phyloP scores from a whole-genome alignment of 257 asterid genomes.

The Capsicum chinense region DNA sequence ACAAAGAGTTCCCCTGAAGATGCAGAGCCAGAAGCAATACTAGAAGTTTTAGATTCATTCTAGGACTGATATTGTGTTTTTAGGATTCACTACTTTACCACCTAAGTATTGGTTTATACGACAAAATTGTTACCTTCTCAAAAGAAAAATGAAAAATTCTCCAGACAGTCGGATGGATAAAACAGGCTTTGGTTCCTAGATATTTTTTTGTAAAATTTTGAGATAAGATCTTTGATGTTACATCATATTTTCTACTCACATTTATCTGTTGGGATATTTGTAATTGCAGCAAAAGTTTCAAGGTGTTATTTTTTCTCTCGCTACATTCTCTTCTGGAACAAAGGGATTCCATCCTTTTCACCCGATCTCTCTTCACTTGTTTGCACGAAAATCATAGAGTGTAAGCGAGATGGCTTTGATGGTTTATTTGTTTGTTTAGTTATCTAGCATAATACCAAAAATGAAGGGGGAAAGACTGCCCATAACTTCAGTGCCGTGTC shows the following conservation, averaged over 20 bases:
- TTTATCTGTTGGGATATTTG: neutral
- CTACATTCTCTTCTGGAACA: neutral
- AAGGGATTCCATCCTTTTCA: neutral
- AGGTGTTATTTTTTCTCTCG: neutral
- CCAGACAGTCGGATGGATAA: neutral
- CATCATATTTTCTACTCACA: neutral
- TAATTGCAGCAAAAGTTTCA: slow-evolving; percentile 1
- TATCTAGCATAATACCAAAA: neutral
- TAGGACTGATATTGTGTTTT: too few relatives aligned
- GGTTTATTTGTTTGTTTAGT: neutral
- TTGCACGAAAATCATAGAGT: neutral
- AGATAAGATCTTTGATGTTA: neutral
- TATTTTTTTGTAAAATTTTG: neutral
- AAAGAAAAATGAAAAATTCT: too few relatives aligned
- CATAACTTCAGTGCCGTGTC: neutral
- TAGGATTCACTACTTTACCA: too few relatives aligned
- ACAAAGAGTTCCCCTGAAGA: too few relatives aligned
- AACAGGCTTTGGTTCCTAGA: neutral
- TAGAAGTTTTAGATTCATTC: too few relatives aligned
- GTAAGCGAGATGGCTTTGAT: slow-evolving; percentile 5
- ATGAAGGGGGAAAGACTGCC: slow-evolving; percentile 7
- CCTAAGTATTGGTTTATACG: too few relatives aligned
- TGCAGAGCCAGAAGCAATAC: too few relatives aligned
- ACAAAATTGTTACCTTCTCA: too few relatives aligned
- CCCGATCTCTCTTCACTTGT: neutral